Percentiles rank a stretch among this genome's conserved stretches.
Conservation (phyloP, 2,329 filamentous ascomycete species). For the Scedosporium minutisporum region DNA sequence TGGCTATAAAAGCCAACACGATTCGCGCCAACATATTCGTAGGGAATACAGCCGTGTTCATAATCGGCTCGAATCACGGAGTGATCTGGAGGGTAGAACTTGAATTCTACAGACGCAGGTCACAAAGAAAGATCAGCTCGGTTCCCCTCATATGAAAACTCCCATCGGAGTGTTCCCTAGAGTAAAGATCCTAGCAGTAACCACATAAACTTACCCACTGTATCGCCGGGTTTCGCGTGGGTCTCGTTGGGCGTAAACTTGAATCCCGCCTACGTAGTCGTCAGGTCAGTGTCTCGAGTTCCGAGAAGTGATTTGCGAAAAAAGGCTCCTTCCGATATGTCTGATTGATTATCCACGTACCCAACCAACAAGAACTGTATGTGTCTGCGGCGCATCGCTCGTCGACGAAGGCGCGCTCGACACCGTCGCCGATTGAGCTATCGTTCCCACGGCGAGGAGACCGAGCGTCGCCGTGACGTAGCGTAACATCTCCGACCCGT, state of each 20-base stretch:
- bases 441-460: background rate
- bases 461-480: conserved; percentile 1
- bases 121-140: background rate
- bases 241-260: conserved; percentile 21
- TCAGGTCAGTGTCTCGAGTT: too few relatives aligned
- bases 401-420: conserved; percentile 6
- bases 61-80: conserved; percentile 54
- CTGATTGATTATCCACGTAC: conserved; percentile 5
- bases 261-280: conserved; percentile 15
- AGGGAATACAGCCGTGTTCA: conserved; percentile 52
- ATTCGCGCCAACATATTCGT: conserved; percentile 39
- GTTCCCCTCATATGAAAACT: too few relatives aligned
- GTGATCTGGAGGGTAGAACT: conserved; percentile 54
- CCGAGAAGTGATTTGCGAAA: too few relatives aligned
- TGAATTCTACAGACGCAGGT: conserved; percentile 31
- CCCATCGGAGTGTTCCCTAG: too few relatives aligned
- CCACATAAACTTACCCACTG: conserved; percentile 26
- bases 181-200: background rate
- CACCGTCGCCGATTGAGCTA: background rate
- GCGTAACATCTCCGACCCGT: background rate
- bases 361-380: conserved; percentile 10
- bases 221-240: conserved; percentile 33
- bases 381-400: conserved; percentile 4
- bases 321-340: too few relatives aligned
- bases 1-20: conserved; percentile 46